phyloP scores from a whole-genome alignment of 163 green algal genomes.

The Prototheca cutis region DNA sequence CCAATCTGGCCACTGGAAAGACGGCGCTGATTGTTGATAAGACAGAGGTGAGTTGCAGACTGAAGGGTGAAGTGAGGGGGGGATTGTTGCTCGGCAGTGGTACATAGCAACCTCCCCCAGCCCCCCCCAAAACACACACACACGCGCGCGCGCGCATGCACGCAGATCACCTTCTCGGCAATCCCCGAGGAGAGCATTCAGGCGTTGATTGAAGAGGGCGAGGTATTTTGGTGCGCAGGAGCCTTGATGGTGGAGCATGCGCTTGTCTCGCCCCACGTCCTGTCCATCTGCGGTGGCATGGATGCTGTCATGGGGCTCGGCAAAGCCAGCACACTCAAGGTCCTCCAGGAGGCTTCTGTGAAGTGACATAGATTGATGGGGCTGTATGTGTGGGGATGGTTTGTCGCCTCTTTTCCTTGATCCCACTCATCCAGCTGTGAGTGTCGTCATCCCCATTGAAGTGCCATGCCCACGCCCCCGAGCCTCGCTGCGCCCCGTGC shows the following conservation, averaged over 20 bases:
- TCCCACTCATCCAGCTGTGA: too few species aligned
- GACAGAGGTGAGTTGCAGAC: too few species aligned
- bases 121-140: too few species aligned
- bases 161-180: slow-evolving; percentile 53
- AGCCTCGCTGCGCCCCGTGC: too few species aligned
- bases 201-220: slow-evolving; percentile 51
- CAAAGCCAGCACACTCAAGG: slow-evolving; percentile 32
- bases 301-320: slow-evolving; percentile 71
- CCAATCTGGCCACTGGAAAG: slow-evolving; percentile 40
- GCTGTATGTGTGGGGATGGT: too few species aligned
- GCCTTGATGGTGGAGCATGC: slow-evolving; percentile 79
- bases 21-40: slow-evolving; percentile 37
- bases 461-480: too few species aligned
- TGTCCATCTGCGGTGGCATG: slow-evolving; percentile 47
- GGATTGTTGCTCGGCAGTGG: too few species aligned
- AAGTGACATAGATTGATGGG: not conserved
- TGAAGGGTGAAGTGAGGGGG: too few species aligned
- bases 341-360: slow-evolving; percentile 20
- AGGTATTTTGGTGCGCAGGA: slow-evolving; percentile 60
- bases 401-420: too few species aligned
- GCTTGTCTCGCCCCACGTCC: slow-evolving; percentile 51
- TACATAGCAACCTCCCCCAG: too few species aligned
- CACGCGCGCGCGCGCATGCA: too few species aligned
- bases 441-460: too few species aligned
- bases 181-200: slow-evolving; percentile 57